Percentiles rank a stretch among this genome's conserved stretches.
Evolutionary conservation across 2,329 filamentous ascomycete genomes (phyloP).

Genomic region (Fusarium annulatum): DNA sequence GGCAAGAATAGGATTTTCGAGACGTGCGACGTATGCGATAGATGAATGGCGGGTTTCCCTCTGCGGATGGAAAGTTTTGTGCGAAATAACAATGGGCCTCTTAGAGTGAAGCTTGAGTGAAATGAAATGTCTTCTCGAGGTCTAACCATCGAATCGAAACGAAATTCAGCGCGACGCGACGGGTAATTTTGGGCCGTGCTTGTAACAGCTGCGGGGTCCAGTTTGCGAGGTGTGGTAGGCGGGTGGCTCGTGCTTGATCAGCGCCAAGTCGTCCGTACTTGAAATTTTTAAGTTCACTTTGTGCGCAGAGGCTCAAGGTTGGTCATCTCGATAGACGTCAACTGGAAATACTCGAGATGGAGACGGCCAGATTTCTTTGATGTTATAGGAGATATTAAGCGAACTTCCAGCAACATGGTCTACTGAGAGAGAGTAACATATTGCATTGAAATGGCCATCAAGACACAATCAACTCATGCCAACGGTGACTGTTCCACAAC

Average conservation of each 20-base stretch:
- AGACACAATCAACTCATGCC: neutral
- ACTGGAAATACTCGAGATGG: neutral
- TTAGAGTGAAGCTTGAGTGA: conserved; percentile 4
- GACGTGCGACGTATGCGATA: neutral
- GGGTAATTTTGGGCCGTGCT: conserved; percentile 37
- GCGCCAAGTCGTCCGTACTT: conserved; percentile 29
- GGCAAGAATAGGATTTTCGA: neutral
- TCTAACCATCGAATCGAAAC: conserved; percentile 5
- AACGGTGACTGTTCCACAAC: neutral
- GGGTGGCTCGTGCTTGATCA: conserved; percentile 37
- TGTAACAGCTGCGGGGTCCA: conserved; percentile 34
- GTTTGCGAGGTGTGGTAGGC: conserved; percentile 1
- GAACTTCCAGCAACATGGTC: neutral
- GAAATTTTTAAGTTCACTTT: neutral
- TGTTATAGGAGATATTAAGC: neutral
- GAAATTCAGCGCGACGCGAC: conserved; percentile 33
- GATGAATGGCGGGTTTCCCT: neutral
- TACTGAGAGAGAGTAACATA: neutral
- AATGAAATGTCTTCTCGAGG: neutral
- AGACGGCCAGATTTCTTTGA: neutral
- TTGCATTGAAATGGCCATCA: neutral
- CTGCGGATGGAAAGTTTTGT: neutral
- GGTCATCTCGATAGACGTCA: too few species aligned
- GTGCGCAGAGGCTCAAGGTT: neutral
- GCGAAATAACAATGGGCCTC: neutral